These are phyloP conservation scores for Ophiostoma montium DNA, from an alignment of 2,329 filamentous ascomycete genomes.

Conservation along the genomic window DNA sequence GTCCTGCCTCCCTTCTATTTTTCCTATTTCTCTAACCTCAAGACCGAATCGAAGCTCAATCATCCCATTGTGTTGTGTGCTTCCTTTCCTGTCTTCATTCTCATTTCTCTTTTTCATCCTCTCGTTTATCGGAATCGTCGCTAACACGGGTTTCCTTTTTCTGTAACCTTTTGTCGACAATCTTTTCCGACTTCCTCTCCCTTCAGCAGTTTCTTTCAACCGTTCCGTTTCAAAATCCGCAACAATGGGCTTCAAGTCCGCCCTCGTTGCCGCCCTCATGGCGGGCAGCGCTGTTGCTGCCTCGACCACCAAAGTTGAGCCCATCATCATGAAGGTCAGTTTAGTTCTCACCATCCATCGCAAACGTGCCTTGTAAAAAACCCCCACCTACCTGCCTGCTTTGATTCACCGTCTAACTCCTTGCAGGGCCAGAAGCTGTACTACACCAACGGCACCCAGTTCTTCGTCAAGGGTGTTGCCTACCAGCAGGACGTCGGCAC, in stretches of 20 bases:
- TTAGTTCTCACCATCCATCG: neutral
- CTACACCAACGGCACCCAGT: constrained; percentile 55
- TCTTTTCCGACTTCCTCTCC: constrained; percentile 3
- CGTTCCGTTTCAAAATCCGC: neutral
- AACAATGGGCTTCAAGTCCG: constrained; percentile 19
- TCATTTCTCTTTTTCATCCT: constrained; percentile 1
- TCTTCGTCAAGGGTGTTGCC: constrained; percentile 82
- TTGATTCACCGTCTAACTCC: neutral
- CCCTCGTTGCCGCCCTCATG: constrained; percentile 22
- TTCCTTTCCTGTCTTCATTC: constrained; percentile 1
- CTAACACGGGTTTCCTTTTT: constrained; percentile 13
- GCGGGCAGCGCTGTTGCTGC: constrained; percentile 25
- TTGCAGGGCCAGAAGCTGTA: constrained; percentile 48
- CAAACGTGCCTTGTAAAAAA: too few species aligned
- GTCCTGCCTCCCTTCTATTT: neutral
- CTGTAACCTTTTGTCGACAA: constrained; percentile 3
- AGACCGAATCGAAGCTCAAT: neutral
- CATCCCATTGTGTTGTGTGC: neutral
- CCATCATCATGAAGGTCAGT: constrained; percentile 54
- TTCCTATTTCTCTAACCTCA: constrained; percentile 1
- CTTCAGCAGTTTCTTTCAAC: neutral
- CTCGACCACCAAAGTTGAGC: constrained; percentile 30
- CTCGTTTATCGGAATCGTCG: neutral
- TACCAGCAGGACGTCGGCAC: constrained; percentile 72
- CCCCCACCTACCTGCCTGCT: too few species aligned